Evolutionary conservation across 1,139 yeast genomes (phyloP).

Genomic region (Hansenula sp.): DNA sequence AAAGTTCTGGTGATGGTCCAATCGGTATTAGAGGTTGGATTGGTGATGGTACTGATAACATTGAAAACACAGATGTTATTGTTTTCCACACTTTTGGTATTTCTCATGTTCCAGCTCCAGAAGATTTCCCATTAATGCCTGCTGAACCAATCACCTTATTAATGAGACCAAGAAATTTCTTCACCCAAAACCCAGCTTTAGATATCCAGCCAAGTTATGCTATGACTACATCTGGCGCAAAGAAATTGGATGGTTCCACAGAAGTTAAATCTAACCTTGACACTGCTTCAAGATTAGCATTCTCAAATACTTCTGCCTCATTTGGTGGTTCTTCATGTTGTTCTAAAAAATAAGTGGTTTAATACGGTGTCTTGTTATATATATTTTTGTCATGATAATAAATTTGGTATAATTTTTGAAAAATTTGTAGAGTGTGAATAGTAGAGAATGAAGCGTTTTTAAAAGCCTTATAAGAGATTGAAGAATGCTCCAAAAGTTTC

Average conservation of each 20-base stretch:
- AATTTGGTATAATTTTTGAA: no score
- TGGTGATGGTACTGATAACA: conserved; percentile 57
- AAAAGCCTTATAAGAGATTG: no score
- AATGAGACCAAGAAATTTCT: conserved; percentile 76
- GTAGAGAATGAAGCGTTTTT: no score
- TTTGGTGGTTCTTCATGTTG: conserved; percentile 19
- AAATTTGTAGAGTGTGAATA: not conserved
- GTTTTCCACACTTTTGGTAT: conserved; percentile 80
- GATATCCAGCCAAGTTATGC: conserved; percentile 71
- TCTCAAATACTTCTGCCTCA: conserved; percentile 24
- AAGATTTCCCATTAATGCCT: conserved; percentile 88
- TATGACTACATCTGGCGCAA: conserved; percentile 50
- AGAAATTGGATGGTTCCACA: conserved; percentile 12
- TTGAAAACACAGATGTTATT: conserved; percentile 67
- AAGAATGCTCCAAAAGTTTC: no score
- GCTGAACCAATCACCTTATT: conserved; percentile 73
- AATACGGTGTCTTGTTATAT: not conserved
- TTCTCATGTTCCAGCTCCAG: conserved; percentile 85
- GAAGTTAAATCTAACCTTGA: conserved; percentile 50
- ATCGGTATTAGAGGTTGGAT: conserved; percentile 72
- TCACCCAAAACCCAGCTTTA: conserved; percentile 69
- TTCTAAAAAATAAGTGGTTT: conserved; percentile 18
- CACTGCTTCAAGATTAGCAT: conserved; percentile 38
- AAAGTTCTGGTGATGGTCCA: conserved; percentile 71
- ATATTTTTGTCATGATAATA: not conserved